Percentiles rank a stretch among this genome's conserved stretches.
Conservation (phyloP, 768 basidiomycete genomes). For the Leccinum obscurum region DNA sequence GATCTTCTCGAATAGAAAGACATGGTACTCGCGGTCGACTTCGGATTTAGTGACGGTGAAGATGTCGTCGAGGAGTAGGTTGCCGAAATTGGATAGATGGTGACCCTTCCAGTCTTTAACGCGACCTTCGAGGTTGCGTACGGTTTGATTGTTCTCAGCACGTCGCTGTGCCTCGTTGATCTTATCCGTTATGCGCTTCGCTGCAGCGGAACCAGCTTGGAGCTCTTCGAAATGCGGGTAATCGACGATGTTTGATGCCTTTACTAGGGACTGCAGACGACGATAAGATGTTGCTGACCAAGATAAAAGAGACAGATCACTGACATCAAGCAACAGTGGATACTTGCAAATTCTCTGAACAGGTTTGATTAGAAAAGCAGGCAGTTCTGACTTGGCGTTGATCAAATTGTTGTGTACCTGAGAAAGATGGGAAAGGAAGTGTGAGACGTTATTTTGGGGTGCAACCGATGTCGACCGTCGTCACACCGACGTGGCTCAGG, state of each 20-base stretch:
- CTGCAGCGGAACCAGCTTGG: conserved; percentile 77
- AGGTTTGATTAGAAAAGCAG: conserved; percentile 97
- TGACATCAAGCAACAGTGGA: conserved; percentile 87
- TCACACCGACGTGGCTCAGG: conserved; percentile 26
- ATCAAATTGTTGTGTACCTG: conserved; percentile 83
- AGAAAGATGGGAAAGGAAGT: conserved; percentile 6
- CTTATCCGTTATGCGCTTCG: conserved; percentile 90
- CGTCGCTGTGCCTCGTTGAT: conserved; percentile 95
- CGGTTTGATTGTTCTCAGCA: conserved; percentile 88
- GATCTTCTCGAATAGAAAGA: conserved; percentile 98
- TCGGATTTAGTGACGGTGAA: conserved; percentile 96
- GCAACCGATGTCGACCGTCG: conserved; percentile 16
- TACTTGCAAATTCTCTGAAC: conserved; percentile 99
- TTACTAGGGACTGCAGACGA: conserved; percentile 62
- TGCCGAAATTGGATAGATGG: conserved; percentile 90
- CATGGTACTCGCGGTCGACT: conserved; percentile 96
- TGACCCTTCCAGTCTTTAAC: conserved; percentile 99
- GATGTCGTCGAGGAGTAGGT: conserved; percentile 90
- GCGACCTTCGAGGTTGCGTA: conserved; percentile 78
- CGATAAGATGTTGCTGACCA: conserved; percentile 10
- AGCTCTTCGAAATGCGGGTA: conserved; percentile 81
- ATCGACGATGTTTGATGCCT: conserved; percentile 59
- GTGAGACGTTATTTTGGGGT: conserved; percentile 26
- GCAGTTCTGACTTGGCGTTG: conserved; percentile 88
- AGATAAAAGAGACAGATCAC: conserved; percentile 30